phyloP scores from a whole-genome alignment of 805 yeast species.

The Tetrapisispora nanseiensis region DNA sequence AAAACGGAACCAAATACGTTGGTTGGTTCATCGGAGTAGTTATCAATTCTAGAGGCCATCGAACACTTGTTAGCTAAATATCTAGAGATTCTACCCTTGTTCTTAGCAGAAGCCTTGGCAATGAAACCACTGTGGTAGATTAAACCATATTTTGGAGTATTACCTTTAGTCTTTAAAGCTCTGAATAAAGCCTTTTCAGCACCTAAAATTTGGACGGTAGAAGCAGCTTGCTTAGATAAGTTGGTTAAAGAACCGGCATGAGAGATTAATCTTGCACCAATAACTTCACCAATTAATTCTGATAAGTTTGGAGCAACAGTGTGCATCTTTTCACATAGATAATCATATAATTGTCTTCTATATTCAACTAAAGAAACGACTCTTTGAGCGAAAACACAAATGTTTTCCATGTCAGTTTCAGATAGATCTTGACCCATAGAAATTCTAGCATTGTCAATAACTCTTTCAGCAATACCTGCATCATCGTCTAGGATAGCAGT shows the following conservation, averaged over 20 bases:
- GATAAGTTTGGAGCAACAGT: constrained; percentile 95
- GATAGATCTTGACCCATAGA: constrained; percentile 99
- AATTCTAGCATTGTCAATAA: constrained; percentile 89
- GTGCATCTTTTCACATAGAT: constrained; percentile 92
- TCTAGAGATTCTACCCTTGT: constrained; percentile 98
- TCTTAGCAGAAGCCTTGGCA: constrained; percentile 89
- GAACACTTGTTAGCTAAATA: constrained; percentile 98
- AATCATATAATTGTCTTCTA: constrained; percentile 72
- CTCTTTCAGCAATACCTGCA: constrained; percentile 82
- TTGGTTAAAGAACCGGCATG: constrained; percentile 97
- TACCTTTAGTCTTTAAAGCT: constrained; percentile 92
- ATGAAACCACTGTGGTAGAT: constrained; percentile 91
- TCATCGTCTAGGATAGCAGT: constrained; percentile 83
- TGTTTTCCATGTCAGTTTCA: constrained; percentile 88
- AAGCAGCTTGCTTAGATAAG: constrained; percentile 96
- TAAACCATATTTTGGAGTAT: constrained; percentile 93
- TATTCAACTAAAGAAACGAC: constrained; percentile 87
- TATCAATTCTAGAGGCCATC: constrained; percentile 96
- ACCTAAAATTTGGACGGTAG: constrained; percentile 95
- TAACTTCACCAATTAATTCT: constrained; percentile 95
- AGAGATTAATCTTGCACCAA: constrained; percentile 95
- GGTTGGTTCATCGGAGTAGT: constrained; percentile 90
- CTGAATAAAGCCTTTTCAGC: constrained; percentile 95
- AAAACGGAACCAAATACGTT: constrained; percentile 82
- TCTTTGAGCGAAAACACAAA: constrained; percentile 84